phyloP scores from a whole-genome alignment of 2,329 filamentous ascomycete genomes.

The Capronia americana region DNA sequence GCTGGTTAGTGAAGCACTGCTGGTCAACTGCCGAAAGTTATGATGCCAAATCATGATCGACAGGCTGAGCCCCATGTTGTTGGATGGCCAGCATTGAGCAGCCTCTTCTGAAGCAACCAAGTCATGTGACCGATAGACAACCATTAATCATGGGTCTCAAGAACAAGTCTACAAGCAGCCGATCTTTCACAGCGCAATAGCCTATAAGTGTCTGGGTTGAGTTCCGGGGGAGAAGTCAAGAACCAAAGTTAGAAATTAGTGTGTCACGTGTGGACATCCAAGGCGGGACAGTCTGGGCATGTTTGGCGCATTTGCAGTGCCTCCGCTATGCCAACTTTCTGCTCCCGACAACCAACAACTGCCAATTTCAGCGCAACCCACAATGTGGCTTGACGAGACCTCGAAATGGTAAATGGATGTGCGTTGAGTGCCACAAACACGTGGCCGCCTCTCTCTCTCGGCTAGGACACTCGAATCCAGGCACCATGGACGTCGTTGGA shows the following conservation, averaged over 20 bases:
- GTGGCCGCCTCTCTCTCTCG: neutral
- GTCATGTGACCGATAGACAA: neutral
- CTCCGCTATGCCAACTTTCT: slow-evolving; percentile 5
- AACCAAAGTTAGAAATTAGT: neutral
- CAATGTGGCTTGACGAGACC: neutral
- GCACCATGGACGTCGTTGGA: slow-evolving; percentile 48
- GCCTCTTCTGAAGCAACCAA: neutral
- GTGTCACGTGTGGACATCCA: neutral
- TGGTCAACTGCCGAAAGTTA: slow-evolving; percentile 14
- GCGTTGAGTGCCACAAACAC: slow-evolving; percentile 4
- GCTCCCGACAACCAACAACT: neutral
- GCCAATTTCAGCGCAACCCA: neutral
- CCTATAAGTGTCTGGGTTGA: neutral
- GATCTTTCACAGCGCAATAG: neutral
- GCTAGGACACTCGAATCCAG: neutral
- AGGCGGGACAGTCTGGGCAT: slow-evolving; percentile 9
- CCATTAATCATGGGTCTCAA: neutral
- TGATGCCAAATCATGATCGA: slow-evolving; percentile 7
- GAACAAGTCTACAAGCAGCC: neutral
- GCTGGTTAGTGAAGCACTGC: neutral
- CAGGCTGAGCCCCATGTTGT: neutral
- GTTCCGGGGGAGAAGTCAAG: neutral
- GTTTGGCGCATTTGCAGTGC: neutral
- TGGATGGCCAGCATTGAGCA: neutral
- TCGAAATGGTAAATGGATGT: slow-evolving; percentile 15